A percentile compares a stretch with the other conserved stretches of the same genome.
Conservation (phyloP, 2,329 filamentous ascomycete species). For the Fusarium multiceps region DNA sequence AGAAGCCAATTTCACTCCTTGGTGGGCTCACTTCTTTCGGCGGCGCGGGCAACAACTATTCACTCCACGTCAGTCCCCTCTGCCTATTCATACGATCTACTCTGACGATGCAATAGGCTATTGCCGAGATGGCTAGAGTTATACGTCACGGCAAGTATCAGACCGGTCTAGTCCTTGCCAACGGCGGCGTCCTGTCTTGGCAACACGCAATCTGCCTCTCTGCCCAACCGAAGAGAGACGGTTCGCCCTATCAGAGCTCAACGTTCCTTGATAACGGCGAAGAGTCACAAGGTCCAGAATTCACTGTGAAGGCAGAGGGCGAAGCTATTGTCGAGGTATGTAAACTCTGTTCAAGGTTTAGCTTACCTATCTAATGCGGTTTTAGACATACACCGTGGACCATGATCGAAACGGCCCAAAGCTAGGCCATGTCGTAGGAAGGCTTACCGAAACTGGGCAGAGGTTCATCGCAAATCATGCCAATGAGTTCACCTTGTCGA, state of each 20-base stretch:
- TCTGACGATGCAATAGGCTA: constrained; percentile 38
- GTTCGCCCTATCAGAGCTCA: constrained; percentile 14
- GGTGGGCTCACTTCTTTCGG: too few species aligned
- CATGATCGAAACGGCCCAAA: constrained; percentile 40
- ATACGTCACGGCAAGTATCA: constrained; percentile 59
- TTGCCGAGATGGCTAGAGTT: constrained; percentile 66
- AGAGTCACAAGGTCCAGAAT: constrained; percentile 18
- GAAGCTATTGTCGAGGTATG: constrained; percentile 43
- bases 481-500: constrained; percentile 29
- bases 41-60: constrained; percentile 78
- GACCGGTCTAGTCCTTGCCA: constrained; percentile 70
- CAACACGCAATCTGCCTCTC: constrained; percentile 72
- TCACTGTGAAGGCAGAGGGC: constrained; percentile 35
- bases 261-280: constrained; percentile 4
- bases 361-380: not conserved
- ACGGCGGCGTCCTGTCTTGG: constrained; percentile 73
- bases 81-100: not conserved
- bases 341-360: rapidly evolving
- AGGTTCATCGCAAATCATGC: constrained; percentile 48
- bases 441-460: constrained; percentile 29
- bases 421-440: constrained; percentile 41
- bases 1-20: too few species aligned
- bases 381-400: constrained; percentile 49
- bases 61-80: constrained; percentile 66
- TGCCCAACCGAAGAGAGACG: constrained; percentile 49